Conservation (phyloP, 176 grass and related monocot genomes). For the Paspalum notatum region DNA sequence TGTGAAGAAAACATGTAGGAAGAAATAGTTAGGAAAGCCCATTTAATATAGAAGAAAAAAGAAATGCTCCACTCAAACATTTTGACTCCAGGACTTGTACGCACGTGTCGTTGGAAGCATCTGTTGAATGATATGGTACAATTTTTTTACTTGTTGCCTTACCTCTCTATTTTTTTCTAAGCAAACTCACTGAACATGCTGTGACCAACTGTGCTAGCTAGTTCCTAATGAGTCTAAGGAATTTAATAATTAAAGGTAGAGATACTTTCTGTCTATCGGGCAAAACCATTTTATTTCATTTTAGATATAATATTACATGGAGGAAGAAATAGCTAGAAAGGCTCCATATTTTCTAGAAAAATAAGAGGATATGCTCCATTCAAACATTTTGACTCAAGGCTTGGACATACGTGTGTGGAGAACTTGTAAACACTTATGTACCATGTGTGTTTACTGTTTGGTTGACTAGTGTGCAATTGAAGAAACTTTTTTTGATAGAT, state of each 20-base stretch:
- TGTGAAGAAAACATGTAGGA: too few relatives aligned
- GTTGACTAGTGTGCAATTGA: neutral
- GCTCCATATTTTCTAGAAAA: neutral
- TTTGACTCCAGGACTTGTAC: too few relatives aligned
- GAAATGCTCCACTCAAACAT: too few relatives aligned
- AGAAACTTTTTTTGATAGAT: too few relatives aligned
- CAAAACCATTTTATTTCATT: neutral
- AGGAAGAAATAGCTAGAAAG: neutral
- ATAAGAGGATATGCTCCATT: neutral
- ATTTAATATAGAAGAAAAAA: too few relatives aligned
- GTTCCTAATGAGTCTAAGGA: neutral
- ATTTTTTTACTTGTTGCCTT: too few relatives aligned
- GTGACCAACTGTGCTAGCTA: too few relatives aligned
- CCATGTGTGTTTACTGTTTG: neutral
- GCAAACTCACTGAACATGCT: too few relatives aligned
- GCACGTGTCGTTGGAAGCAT: too few relatives aligned
- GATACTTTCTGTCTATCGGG: neutral
- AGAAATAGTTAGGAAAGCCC: too few relatives aligned
- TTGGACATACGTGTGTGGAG: neutral
- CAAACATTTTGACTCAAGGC: slow-evolving; percentile 19
- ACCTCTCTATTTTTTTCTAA: too few relatives aligned
- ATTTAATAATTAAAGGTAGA: neutral
- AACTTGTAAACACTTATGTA: neutral
- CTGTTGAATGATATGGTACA: too few relatives aligned
- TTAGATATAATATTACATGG: neutral